Evolutionary conservation across 2,329 filamentous ascomycete genomes (phyloP).

Genomic region (Claviceps paspali): DNA sequence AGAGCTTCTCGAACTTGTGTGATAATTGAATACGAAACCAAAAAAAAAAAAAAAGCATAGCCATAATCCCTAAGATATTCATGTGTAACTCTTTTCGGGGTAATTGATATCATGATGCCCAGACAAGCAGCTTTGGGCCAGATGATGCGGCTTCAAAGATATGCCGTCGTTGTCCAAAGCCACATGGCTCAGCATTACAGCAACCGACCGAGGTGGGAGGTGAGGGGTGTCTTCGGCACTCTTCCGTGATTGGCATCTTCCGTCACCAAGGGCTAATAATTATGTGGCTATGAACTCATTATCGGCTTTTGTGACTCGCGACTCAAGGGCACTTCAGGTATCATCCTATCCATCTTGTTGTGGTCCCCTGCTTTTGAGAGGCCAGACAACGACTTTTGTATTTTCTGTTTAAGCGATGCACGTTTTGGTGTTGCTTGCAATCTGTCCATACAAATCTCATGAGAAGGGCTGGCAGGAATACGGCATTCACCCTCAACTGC

Average conservation of each 20-base stretch:
- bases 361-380: conserved; percentile 1
- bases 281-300: background rate
- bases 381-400: conserved; percentile 4
- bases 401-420: conserved; percentile 1
- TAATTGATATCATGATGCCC: background rate
- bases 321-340: background rate
- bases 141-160: background rate
- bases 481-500: background rate
- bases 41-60: background rate
- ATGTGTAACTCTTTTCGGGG: background rate
- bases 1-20: background rate
- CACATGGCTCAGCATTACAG: background rate
- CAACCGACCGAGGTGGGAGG: background rate
- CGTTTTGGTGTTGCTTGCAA: background rate
- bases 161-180: background rate
- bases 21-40: background rate
- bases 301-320: background rate
- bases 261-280: background rate
- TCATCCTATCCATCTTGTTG: background rate
- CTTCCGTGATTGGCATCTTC: background rate
- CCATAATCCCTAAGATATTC: background rate
- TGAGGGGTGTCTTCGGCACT: background rate
- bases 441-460: background rate
- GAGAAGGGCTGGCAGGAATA: background rate
- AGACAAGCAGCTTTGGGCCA: background rate